These are phyloP conservation scores for Typha latifolia DNA, from an alignment of 176 grass and related monocot species.

Conservation along the genomic window DNA sequence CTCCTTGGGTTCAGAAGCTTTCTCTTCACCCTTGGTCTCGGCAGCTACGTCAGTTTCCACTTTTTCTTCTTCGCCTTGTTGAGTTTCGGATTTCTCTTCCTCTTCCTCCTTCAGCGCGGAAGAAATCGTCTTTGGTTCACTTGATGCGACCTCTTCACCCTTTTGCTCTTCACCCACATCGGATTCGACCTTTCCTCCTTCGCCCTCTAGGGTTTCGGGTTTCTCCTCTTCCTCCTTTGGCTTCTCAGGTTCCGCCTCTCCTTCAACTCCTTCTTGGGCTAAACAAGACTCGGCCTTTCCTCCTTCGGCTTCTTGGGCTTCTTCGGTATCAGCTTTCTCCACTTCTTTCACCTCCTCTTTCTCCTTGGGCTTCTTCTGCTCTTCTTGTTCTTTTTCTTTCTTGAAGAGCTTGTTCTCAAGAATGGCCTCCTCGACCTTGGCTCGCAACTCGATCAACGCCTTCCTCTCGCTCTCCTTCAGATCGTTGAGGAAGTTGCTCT, in stretches of 20 bases:
- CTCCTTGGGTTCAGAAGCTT: not conserved
- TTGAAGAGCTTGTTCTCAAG: slow-evolving; percentile 38
- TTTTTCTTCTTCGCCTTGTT: slow-evolving; percentile 10
- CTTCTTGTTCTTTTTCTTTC: not conserved
- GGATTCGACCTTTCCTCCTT: not conserved
- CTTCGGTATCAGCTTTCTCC: not conserved
- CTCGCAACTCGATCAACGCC: slow-evolving; percentile 64
- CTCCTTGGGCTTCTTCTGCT: slow-evolving; percentile 1
- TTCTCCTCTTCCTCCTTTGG: not conserved
- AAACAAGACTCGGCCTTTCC: not conserved
- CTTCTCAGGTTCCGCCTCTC: slow-evolving; percentile 2
- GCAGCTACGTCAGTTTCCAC: not conserved
- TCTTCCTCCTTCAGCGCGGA: slow-evolving; percentile 6
- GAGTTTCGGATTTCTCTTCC: slow-evolving; percentile 1
- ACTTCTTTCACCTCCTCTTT: slow-evolving; percentile 6
- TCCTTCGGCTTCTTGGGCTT: not conserved
- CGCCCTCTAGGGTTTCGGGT: not conserved
- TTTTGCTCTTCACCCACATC: not conserved
- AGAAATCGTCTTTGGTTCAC: too few species aligned
- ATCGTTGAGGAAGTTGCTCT: slow-evolving; percentile 78
- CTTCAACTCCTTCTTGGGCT: not conserved
- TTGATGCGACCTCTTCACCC: not conserved
- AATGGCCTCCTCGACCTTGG: slow-evolving; percentile 65
- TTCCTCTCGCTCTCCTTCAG: slow-evolving; percentile 73
- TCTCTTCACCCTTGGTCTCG: not conserved